These are phyloP conservation scores for Monilinia vaccinii-corymbosi DNA, from an alignment of 2,329 filamentous ascomycete species.

Conservation along the genomic window DNA sequence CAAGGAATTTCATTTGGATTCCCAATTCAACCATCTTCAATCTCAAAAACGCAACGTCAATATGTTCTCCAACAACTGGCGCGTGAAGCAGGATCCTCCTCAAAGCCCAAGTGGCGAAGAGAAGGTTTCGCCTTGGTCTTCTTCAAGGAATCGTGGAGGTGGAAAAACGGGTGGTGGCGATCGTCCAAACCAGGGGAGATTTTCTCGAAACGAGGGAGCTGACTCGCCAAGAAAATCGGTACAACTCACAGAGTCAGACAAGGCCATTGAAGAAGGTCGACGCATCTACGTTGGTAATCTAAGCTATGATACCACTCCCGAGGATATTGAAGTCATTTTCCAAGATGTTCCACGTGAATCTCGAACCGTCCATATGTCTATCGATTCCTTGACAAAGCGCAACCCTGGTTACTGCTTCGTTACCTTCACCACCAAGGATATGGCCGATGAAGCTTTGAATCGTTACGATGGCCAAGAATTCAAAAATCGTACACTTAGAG, in stretches of 20 bases:
- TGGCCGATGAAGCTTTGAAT: slow-evolving; percentile 49
- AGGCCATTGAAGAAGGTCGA: slow-evolving; percentile 22
- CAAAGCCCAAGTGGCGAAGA: slow-evolving; percentile 4
- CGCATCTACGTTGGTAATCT: slow-evolving; percentile 46
- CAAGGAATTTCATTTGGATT: neutral
- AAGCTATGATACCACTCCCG: slow-evolving; percentile 41
- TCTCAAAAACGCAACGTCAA: neutral
- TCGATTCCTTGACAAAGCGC: slow-evolving; percentile 57
- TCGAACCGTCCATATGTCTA: slow-evolving; percentile 56
- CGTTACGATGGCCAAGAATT: slow-evolving; percentile 46
- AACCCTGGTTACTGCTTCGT: slow-evolving; percentile 72
- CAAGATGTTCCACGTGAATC: slow-evolving; percentile 33
- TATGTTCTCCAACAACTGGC: slow-evolving; percentile 25
- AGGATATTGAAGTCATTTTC: slow-evolving; percentile 42
- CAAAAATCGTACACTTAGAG: slow-evolving; percentile 50
- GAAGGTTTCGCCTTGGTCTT: slow-evolving; percentile 1
- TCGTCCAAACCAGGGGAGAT: slow-evolving; percentile 6
- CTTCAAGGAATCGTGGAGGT: neutral
- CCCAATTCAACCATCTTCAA: slow-evolving; percentile 4
- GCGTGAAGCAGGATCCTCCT: slow-evolving; percentile 17
- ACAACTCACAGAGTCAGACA: slow-evolving; percentile 14
- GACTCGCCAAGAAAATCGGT: slow-evolving; percentile 13
- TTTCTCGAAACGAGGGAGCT: slow-evolving; percentile 6
- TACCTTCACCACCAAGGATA: slow-evolving; percentile 49
- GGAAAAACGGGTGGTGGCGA: slow-evolving; percentile 4